These are phyloP conservation scores for Phytophthora colocasiae DNA, from an alignment of 352 stramenopile species.

Conservation along the genomic window DNA sequence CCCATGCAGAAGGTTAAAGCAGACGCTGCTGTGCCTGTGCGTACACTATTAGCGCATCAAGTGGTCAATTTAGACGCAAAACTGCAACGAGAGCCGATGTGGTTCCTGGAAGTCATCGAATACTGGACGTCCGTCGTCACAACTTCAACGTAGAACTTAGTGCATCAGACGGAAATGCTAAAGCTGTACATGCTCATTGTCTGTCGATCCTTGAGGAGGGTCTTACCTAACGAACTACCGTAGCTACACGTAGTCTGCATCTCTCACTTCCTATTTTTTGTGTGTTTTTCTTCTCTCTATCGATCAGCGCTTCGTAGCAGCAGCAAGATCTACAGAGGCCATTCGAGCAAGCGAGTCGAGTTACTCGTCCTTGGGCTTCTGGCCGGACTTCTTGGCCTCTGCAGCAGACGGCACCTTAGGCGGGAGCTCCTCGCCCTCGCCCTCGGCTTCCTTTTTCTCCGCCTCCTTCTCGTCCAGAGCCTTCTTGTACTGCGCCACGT, in stretches of 20 bases:
- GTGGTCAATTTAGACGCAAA: conserved; percentile 64
- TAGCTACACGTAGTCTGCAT: conserved; percentile 20
- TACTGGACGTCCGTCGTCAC: conserved; percentile 65
- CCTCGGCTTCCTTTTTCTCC: conserved; percentile 18
- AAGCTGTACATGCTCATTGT: conserved; percentile 40
- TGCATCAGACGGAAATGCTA: conserved; percentile 3
- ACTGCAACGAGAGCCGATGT: conserved; percentile 65
- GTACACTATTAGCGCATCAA: conserved; percentile 65
- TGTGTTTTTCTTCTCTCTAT: conserved; percentile 34
- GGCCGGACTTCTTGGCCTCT: conserved; percentile 42
- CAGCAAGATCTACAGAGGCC: conserved; percentile 28
- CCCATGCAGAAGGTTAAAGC: conserved; percentile 55
- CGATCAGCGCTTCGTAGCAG: conserved; percentile 29
- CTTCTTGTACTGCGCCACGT: conserved; percentile 64
- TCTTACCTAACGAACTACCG: conserved; percentile 26
- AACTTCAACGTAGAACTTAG: conserved; percentile 16
- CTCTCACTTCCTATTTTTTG: conserved; percentile 9
- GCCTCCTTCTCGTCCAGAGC: conserved; percentile 41
- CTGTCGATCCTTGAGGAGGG: conserved; percentile 41
- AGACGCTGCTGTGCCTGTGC: conserved; percentile 12
- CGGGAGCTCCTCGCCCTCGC: conserved; percentile 28
- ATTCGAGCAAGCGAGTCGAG: conserved; percentile 17
- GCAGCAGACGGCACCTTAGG: conserved; percentile 36
- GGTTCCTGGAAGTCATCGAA: conserved; percentile 78
- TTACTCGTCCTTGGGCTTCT: conserved; percentile 66